Percentiles rank a stretch among this genome's conserved stretches.
phyloP scores from a whole-genome alignment of 2,329 filamentous ascomycete species.

The Calcarisporium arbuscula region DNA sequence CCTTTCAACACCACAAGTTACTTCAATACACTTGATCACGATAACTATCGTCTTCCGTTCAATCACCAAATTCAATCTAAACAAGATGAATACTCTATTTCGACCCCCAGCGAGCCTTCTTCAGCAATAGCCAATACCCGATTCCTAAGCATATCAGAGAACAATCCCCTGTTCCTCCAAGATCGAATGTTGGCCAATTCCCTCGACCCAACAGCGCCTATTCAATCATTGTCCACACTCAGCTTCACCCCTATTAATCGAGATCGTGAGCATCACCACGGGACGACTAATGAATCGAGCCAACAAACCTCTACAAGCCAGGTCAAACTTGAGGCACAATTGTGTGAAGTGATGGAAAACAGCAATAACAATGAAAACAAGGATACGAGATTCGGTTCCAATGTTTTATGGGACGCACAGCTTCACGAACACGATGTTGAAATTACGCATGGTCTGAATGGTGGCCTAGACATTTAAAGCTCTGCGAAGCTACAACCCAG shows the following conservation, averaged over 20 bases:
- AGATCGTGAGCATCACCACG: conserved; percentile 11
- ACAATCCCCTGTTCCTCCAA: conserved; percentile 26
- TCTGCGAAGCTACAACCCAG: too few relatives aligned
- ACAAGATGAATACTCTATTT: conserved; percentile 17
- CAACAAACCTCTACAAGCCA: conserved; percentile 6
- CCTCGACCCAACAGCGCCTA: conserved; percentile 16
- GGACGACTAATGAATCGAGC: conserved; percentile 11
- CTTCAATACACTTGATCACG: conserved; percentile 17
- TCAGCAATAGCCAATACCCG: conserved; percentile 14
- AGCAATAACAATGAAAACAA: conserved; percentile 16
- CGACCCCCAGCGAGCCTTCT: conserved; percentile 13
- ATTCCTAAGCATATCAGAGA: conserved; percentile 21
- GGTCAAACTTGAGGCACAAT: conserved; percentile 20
- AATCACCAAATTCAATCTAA: conserved; percentile 19
- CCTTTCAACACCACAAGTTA: conserved; percentile 18
- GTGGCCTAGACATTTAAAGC: too few relatives aligned
- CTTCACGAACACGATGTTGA: conserved; percentile 14
- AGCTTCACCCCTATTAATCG: conserved; percentile 24
- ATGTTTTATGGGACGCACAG: conserved; percentile 18
- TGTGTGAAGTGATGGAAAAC: conserved; percentile 17
- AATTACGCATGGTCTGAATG: too few relatives aligned
- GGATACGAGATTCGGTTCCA: conserved; percentile 12
- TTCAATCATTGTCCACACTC: conserved; percentile 17
- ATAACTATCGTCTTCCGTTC: conserved; percentile 19
- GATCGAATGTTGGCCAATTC: conserved; percentile 23